A percentile compares a stretch with the other conserved stretches of the same genome.
phyloP scores from a whole-genome alignment of 1,284 basidiomycete genomes.

The Exobasidium rhododendri region DNA sequence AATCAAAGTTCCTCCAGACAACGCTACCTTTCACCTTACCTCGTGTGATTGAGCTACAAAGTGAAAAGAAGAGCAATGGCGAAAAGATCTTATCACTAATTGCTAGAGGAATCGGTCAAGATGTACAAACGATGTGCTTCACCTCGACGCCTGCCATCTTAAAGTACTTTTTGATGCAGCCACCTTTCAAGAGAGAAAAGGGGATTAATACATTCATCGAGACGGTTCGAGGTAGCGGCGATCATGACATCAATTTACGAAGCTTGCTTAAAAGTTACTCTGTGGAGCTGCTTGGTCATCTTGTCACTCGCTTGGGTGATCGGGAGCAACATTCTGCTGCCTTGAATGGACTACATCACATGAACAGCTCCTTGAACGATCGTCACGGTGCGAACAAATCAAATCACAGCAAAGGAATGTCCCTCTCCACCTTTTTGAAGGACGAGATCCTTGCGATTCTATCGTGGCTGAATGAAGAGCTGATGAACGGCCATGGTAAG shows the following conservation, averaged over 20 bases:
- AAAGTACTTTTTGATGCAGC: slow-evolving; percentile 31
- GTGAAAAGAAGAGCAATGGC: slow-evolving; percentile 17
- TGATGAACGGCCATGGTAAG: slow-evolving; percentile 44
- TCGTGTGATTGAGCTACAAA: slow-evolving; percentile 38
- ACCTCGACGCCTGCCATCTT: slow-evolving; percentile 45
- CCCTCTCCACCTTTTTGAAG: slow-evolving; percentile 33
- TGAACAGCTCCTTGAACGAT: slow-evolving; percentile 30
- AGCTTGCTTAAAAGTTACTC: slow-evolving; percentile 14
- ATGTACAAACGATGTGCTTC: slow-evolving; percentile 41
- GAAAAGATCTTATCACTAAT: slow-evolving; percentile 34
- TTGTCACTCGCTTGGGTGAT: slow-evolving; percentile 46
- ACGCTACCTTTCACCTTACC: slow-evolving; percentile 48
- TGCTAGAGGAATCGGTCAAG: slow-evolving; percentile 34
- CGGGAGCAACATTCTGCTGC: slow-evolving; percentile 26
- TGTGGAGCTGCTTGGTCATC: slow-evolving; percentile 45
- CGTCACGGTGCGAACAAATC: slow-evolving; percentile 6
- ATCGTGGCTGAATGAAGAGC: slow-evolving; percentile 50
- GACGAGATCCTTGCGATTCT: slow-evolving; percentile 49
- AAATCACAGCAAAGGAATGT: slow-evolving; percentile 12
- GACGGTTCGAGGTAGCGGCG: not conserved
- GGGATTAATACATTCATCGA: slow-evolving; percentile 13
- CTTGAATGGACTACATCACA: slow-evolving; percentile 38
- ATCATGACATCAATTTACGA: slow-evolving; percentile 4
- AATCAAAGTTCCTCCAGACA: slow-evolving; percentile 43
- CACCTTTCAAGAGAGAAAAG: not conserved